Percentiles rank a stretch among this genome's conserved stretches.
These are phyloP conservation scores for Pichia cabralensis DNA, from an alignment of 805 yeast genomes.

Conservation along the genomic window DNA sequence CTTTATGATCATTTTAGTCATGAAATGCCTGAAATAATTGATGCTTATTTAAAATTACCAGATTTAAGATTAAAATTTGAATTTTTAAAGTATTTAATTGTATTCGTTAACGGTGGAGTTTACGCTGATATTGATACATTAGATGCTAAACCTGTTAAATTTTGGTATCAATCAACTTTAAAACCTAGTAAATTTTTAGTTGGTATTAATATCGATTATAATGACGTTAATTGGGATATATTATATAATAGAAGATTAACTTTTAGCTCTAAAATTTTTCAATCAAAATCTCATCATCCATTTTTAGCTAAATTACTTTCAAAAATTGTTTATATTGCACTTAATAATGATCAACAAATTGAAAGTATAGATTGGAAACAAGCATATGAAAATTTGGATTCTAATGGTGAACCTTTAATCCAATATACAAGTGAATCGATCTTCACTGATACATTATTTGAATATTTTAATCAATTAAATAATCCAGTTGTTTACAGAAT, in stretches of 20 bases:
- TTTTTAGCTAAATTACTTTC: conserved; percentile 25
- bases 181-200: conserved; percentile 19
- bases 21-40: conserved; percentile 40
- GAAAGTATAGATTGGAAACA: conserved; percentile 22
- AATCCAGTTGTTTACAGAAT: conserved; percentile 22
- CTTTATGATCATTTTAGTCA: conserved; percentile 20
- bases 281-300: conserved; percentile 26
- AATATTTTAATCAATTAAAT: conserved; percentile 20
- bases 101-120: conserved; percentile 48
- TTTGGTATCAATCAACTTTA: conserved; percentile 20
- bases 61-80: conserved; percentile 42
- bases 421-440: conserved; percentile 28
- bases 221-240: conserved; percentile 24
- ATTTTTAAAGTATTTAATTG: conserved; percentile 42
- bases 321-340: conserved; percentile 21
- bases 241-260: conserved; percentile 25
- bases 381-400: conserved; percentile 22
- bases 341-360: conserved; percentile 18
- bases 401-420: conserved; percentile 26
- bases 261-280: conserved; percentile 21
- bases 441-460: conserved; percentile 26
- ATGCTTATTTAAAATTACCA: conserved; percentile 40
- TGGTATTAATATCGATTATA: conserved; percentile 24
- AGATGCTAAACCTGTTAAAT: conserved; percentile 36
- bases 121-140: conserved; percentile 54